Evolutionary conservation across 2,329 filamentous ascomycete species (phyloP), one percentile per base, ranked within the genome.

Genomic region (Ilyonectria robusta): DNA sequence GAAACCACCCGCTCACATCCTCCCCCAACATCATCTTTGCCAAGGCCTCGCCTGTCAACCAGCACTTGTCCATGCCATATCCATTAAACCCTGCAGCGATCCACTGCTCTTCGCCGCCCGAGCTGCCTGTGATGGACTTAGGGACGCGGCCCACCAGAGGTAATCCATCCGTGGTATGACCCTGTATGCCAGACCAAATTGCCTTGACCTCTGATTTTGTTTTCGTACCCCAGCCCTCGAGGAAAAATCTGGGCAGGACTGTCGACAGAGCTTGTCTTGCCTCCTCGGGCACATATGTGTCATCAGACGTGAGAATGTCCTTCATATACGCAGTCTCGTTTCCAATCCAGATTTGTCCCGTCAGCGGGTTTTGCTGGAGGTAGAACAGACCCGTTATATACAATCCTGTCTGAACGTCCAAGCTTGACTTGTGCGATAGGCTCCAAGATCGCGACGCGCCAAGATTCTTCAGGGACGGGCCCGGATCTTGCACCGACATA

Each of bases 61-160:
- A 87, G 4, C 84, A 83, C 74, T 82, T 83, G 3, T 82, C 81
- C 84, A 87, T 87, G 3, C 85, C 85, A 21, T 86, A 84, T 6
- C 85, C 85, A 47, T 77, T 80, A 67, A 83, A 87, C 0, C 84
- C 85, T 0, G 83, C 85, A 4, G 82, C 78, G 11, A 87, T 80
- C 84, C 84, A 87, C 69, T 87, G 85, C 7, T 80, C 80, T 0
- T 75, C 70, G 2, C 63, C 69, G 0, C 53, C 69, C 5, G 35
- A 54, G 10, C 72, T 46, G 4, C 62, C 59, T 0, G 73, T 77
- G 2, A 75, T 40, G 5, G 37, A 74, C 0, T 76, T 79, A 0
- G 84, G 68, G 4, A 87, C 72, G 13, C 73, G 74, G 0, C 86
- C 86, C 1, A 87, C 84, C 15, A 86, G 79, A 1, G 86, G 85